Base-by-base conservation (phyloP, 345 rosid genomes). In the Hibiscus mutabilis region DNA sequence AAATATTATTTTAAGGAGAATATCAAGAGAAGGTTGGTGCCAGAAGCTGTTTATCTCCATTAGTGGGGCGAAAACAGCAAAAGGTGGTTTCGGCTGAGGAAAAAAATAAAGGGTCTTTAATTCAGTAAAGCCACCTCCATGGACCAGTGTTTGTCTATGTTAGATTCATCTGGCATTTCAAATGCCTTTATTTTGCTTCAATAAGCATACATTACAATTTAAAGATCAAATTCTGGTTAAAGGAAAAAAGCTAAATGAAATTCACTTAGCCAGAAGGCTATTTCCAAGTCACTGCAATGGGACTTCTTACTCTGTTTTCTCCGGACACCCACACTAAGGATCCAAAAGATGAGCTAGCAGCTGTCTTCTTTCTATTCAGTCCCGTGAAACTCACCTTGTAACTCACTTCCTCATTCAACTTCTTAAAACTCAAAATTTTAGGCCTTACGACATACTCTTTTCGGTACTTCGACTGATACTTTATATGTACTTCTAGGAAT, bases 261-360 rank as follows among this genome's bases (percentile, higher is more conserved):
- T 12, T 46, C 51, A 46, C 51, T 46, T 46, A 11, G 2, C 16
- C 51, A 46, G 51, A 46, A 46, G 51, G 22, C 57, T 64, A 42
- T 21, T 21, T 42, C 97, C 97, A 93, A 12, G 89, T 75, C 27
- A 80, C 89, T 0, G 96, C 93, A 3, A 91, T 66, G 21, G 97
- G 91, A 77, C 93, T 91, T 82, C 91, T 84, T 25, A 91, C 93
- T 15, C 6, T 66, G 61, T 84, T 80, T 37, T 62, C 80, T 18
- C 86, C 85, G 9, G 84, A 88, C 47, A 78, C 69, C 98, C 96
- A 91, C 63, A 79, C 75, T 57, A 93, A 69, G 9, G 86, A 82
- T 61, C 96, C 96, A 68, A 88, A 87, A 4, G 91, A 76, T 11
- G 83, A 72, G 59, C 72, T 52, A 0, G 73, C 74, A 1, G 72